Percentiles rank a stretch among this genome's conserved stretches.
Evolutionary conservation across 78 protist species (phyloP).

Genomic region (Isochrysis galbana): DNA sequence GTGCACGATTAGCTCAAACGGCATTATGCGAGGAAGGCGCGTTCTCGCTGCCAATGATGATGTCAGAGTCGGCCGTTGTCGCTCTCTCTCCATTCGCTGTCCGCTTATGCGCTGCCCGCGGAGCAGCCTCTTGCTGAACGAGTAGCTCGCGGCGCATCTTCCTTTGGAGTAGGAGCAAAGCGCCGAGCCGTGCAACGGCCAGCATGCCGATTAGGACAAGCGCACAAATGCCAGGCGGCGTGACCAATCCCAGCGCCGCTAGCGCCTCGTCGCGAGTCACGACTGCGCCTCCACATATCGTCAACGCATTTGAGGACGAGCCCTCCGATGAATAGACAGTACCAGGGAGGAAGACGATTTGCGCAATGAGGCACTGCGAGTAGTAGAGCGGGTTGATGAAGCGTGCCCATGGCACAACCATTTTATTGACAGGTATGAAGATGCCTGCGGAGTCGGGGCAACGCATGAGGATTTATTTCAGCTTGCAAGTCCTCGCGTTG

Average conservation of each 20-base stretch:
- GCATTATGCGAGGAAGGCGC: too few species aligned
- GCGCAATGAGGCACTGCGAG: neutral
- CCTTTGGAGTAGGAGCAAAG: neutral
- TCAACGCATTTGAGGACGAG: too few species aligned
- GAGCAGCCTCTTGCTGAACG: neutral
- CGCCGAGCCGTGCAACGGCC: neutral
- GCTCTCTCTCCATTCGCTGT: too few species aligned
- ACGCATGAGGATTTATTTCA: too few species aligned
- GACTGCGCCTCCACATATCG: neutral
- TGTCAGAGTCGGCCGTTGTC: too few species aligned
- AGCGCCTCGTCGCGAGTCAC: neutral
- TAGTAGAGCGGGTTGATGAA: neutral
- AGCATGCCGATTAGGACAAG: neutral
- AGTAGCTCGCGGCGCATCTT: neutral
- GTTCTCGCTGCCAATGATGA: too few species aligned
- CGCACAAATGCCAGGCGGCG: neutral
- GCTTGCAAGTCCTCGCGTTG: neutral
- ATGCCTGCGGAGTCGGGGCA: neutral
- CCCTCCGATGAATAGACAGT: neutral
- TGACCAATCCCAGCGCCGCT: neutral
- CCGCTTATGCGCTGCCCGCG: too few species aligned
- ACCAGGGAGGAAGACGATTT: neutral
- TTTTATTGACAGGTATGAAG: too few species aligned
- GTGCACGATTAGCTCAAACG: too few species aligned
- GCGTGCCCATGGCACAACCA: too few species aligned